phyloP scores from a whole-genome alignment of 352 stramenopile species.

The Phytophthora pistaciae region DNA sequence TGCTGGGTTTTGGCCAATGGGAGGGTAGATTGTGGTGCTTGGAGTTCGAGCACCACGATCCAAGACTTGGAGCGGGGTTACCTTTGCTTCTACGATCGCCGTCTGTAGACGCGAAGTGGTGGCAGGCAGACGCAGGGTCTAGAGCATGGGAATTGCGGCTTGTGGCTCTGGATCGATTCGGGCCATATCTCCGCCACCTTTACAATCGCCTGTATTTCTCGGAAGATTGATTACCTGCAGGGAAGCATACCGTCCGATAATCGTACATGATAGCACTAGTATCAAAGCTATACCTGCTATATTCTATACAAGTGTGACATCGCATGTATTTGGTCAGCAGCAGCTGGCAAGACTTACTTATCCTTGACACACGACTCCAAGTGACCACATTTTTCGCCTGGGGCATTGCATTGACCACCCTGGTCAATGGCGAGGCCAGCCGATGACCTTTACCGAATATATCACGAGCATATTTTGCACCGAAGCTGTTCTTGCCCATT shows the following conservation, averaged over 20 bases:
- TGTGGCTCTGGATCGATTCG: conserved; percentile 13
- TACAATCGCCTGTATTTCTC: conserved; percentile 1
- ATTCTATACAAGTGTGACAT: too few species aligned
- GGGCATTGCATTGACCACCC: neutral
- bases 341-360: neutral
- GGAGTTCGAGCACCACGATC: neutral
- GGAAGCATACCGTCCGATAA: neutral
- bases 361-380: conserved; percentile 3
- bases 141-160: neutral
- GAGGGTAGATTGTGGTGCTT: neutral
- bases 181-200: conserved; percentile 9
- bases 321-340: neutral
- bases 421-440: neutral
- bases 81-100: neutral
- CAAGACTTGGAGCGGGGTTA: neutral
- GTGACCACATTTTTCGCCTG: neutral
- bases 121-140: neutral
- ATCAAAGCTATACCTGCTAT: neutral
- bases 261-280: too few species aligned
- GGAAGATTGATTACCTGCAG: neutral
- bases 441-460: conserved; percentile 6
- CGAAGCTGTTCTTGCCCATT: conserved; percentile 13
- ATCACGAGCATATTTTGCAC: conserved; percentile 8
- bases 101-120: neutral
- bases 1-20: neutral